phyloP scores from a whole-genome alignment of 2,329 filamentous ascomycete genomes.

The Ceratocystis diversiconidia region DNA sequence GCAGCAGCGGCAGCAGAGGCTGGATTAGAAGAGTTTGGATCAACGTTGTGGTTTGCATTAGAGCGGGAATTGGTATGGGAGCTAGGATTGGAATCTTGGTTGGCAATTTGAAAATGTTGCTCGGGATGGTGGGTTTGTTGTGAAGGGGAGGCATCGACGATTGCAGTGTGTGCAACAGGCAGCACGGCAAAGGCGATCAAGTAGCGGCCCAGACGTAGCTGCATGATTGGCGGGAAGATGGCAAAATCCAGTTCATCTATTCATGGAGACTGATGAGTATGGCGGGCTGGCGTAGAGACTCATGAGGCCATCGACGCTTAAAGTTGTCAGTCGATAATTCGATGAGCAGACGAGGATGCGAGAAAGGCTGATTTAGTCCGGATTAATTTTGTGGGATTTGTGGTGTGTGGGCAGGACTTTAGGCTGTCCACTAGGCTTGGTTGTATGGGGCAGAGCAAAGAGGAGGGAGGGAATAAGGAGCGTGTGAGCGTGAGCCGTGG shows the following conservation, averaged over 20 bases:
- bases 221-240: slow-evolving; percentile 16
- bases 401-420: neutral
- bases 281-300: slow-evolving; percentile 15
- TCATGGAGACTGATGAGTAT: slow-evolving; percentile 14
- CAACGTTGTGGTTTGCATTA: neutral
- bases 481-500: neutral
- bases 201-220: slow-evolving; percentile 16
- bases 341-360: neutral
- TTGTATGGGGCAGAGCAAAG: neutral
- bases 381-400: slow-evolving; percentile 4
- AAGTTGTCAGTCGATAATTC: slow-evolving; percentile 1
- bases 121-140: slow-evolving; percentile 14
- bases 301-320: slow-evolving; percentile 17
- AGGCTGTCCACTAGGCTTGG: neutral
- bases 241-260: slow-evolving; percentile 15
- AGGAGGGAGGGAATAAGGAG: neutral
- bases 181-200: slow-evolving; percentile 18
- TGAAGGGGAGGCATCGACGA: slow-evolving; percentile 14
- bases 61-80: neutral
- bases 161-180: slow-evolving; percentile 18
- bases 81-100: neutral
- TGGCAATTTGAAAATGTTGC: neutral
- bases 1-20: slow-evolving; percentile 17
- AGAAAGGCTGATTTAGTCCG: neutral
- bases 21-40: neutral